phyloP scores from a whole-genome alignment of 2,329 filamentous ascomycete genomes.

The Fusarium acutatum region DNA sequence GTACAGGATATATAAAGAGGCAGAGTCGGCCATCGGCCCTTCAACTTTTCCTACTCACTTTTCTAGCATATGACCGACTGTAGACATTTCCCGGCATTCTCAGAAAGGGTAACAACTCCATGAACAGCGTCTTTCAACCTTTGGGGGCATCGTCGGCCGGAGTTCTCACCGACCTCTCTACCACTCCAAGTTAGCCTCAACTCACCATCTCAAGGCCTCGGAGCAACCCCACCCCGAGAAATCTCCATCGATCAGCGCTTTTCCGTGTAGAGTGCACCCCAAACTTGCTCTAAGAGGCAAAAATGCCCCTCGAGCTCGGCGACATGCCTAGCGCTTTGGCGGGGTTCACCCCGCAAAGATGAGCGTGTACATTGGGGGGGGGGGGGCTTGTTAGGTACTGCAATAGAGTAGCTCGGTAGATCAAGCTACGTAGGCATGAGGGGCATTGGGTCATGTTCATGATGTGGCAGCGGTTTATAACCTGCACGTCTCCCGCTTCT shows the following conservation, averaged over 20 bases:
- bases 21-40: not conserved
- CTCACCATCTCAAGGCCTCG: constrained; percentile 22
- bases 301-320: constrained; percentile 1
- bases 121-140: not conserved
- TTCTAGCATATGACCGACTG: not conserved
- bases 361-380: constrained; percentile 28
- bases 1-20: not conserved
- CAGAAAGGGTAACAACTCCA: not conserved
- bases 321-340: constrained; percentile 15
- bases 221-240: constrained; percentile 42
- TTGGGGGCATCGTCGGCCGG: constrained; percentile 33
- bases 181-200: constrained; percentile 4
- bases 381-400: not conserved
- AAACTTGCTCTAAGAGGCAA: constrained; percentile 18
- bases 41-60: not conserved
- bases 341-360: constrained; percentile 39
- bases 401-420: not conserved
- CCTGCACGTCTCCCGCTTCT: constrained; percentile 11
- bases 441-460: constrained; percentile 20
- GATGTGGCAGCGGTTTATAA: constrained; percentile 35
- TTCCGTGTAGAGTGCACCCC: constrained; percentile 22
- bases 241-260: constrained; percentile 22
- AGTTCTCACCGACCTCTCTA: constrained; percentile 35
- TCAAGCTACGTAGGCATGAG: constrained; percentile 3
- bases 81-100: not conserved